phyloP scores from a whole-genome alignment of 441 rosid species.

The Sinapis alba region DNA sequence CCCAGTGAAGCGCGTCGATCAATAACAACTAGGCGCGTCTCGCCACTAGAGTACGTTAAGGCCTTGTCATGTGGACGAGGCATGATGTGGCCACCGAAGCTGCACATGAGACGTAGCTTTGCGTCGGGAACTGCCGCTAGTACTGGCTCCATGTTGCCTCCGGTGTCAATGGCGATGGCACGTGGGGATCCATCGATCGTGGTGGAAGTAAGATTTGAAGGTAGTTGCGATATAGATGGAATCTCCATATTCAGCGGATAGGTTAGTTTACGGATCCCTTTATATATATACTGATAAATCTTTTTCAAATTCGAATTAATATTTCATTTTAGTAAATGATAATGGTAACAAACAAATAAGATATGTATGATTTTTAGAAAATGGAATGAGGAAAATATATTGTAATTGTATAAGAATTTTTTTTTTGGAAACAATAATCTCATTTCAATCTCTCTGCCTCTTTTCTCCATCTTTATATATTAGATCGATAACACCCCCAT shows the following conservation, averaged over 20 bases:
- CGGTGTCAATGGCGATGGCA: slow-evolving; percentile 23
- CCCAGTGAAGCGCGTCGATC: slow-evolving; percentile 59
- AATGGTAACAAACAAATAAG: no score
- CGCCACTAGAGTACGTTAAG: slow-evolving; percentile 60
- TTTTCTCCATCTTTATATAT: not conserved
- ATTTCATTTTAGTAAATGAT: not conserved
- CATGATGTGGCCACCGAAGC: slow-evolving; percentile 66
- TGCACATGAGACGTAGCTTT: slow-evolving; percentile 70
- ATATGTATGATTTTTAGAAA: no score
- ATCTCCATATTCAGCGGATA: slow-evolving; percentile 23
- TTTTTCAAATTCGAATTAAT: not conserved
- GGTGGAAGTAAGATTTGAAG: slow-evolving; percentile 9
- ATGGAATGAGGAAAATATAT: no score
- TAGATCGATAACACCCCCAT: slow-evolving; percentile 2
- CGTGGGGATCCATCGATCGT: slow-evolving; percentile 33
- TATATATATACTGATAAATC: not conserved
- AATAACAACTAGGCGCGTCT: slow-evolving; percentile 56
- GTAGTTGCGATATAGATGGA: slow-evolving; percentile 43
- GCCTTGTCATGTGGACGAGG: slow-evolving; percentile 74
- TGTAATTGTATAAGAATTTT: no score
- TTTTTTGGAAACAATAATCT: no score
- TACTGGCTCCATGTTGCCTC: slow-evolving; percentile 11
- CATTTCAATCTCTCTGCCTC: not conserved
- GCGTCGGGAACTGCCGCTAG: slow-evolving; percentile 51
- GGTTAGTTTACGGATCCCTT: not conserved